Percentiles rank a stretch among this genome's conserved stretches.
Evolutionary conservation across 768 basidiomycete genomes (phyloP).

Genomic region (Fibroporia radiculosa): DNA sequence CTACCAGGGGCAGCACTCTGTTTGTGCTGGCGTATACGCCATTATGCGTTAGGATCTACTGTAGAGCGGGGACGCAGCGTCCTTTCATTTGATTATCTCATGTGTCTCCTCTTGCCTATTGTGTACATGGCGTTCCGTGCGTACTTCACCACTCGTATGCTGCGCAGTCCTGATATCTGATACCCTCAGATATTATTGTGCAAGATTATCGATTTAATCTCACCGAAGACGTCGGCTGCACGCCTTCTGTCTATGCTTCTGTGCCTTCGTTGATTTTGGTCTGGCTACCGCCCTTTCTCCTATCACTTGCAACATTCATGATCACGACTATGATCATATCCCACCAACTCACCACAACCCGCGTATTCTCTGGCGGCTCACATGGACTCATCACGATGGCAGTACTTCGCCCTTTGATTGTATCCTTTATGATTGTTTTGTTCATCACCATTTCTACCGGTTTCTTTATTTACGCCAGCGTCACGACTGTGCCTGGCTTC

Average conservation of each 20-base stretch:
- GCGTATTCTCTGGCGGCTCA: too few relatives aligned
- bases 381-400: conserved; percentile 14
- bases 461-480: conserved; percentile 12
- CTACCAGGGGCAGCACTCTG: conserved; percentile 3
- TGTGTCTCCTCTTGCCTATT: conserved; percentile 20
- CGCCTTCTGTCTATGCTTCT: conserved; percentile 29
- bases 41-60: too few relatives aligned
- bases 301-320: conserved; percentile 37
- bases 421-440: conserved; percentile 11
- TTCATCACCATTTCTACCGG: conserved; percentile 10
- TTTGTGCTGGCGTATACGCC: not conserved
- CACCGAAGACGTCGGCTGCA: conserved; percentile 25
- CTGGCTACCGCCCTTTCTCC: conserved; percentile 27
- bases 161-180: conserved; percentile 23
- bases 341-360: too few relatives aligned
- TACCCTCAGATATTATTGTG: conserved; percentile 29
- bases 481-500: conserved; percentile 12
- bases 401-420: conserved; percentile 17
- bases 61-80: conserved; percentile 15
- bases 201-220: conserved; percentile 32
- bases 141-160: conserved; percentile 14
- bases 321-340: conserved; percentile 29
- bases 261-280: conserved; percentile 31
- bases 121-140: conserved; percentile 26
- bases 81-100: conserved; percentile 19